phyloP scores from a whole-genome alignment of 805 yeast genomes.

The Teunomyces atbi region DNA sequence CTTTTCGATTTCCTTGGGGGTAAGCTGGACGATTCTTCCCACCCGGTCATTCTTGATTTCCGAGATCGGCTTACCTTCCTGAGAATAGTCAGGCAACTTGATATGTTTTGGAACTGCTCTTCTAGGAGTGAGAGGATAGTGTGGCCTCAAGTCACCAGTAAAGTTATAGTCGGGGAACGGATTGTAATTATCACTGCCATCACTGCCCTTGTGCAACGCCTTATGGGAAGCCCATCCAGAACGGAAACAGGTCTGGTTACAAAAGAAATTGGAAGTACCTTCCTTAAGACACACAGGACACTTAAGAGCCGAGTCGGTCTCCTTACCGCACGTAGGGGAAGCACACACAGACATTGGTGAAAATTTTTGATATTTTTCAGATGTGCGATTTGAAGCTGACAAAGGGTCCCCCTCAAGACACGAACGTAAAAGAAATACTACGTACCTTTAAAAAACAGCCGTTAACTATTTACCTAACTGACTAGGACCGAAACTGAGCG shows the following conservation, averaged over 20 bases:
- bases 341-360: constrained; percentile 46
- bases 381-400: constrained; percentile 2
- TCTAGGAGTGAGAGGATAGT: constrained; percentile 75
- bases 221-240: constrained; percentile 72
- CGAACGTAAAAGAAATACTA: not conserved
- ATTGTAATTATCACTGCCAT: constrained; percentile 60
- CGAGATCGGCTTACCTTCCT: constrained; percentile 69
- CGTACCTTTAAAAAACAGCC: no score
- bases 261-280: constrained; percentile 62
- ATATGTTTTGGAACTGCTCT: constrained; percentile 71
- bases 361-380: not conserved
- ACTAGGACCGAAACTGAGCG: constrained; percentile 88
- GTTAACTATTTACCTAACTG: not conserved
- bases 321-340: constrained; percentile 83
- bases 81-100: constrained; percentile 79
- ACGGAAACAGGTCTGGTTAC: constrained; percentile 82
- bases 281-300: constrained; percentile 90
- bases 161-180: constrained; percentile 82
- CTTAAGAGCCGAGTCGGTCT: constrained; percentile 69
- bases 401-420: not conserved
- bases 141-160: constrained; percentile 73
- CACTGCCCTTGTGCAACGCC: constrained; percentile 60
- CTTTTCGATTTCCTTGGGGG: constrained; percentile 66
- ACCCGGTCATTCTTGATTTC: constrained; percentile 74
- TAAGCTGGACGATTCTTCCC: constrained; percentile 61